Percentiles rank a stretch among this genome's conserved stretches.
phyloP scores from a whole-genome alignment of 2,329 filamentous ascomycete species.

The Neospermospora avenae region DNA sequence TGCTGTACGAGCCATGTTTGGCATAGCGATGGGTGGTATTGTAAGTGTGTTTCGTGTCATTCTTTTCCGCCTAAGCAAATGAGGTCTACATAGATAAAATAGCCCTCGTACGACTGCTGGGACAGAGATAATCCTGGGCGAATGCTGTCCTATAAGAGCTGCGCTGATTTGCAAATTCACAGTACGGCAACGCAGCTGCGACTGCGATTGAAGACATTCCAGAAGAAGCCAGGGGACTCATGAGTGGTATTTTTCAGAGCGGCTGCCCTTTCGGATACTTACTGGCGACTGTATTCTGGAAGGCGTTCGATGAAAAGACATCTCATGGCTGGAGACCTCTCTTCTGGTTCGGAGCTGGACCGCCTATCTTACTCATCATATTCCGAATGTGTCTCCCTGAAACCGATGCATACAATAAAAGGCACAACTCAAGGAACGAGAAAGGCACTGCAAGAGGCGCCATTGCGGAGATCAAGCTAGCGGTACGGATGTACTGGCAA shows the following conservation, averaged over 20 bases:
- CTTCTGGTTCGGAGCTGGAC: constrained; percentile 84
- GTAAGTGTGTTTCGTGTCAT: neutral
- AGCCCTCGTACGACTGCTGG: too few species aligned
- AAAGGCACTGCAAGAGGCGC: constrained; percentile 64
- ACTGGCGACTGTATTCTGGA: constrained; percentile 64
- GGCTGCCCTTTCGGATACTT: constrained; percentile 81
- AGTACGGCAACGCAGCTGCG: constrained; percentile 75
- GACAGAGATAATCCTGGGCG: neutral
- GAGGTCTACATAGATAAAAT: too few species aligned
- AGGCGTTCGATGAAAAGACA: constrained; percentile 72
- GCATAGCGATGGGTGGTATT: constrained; percentile 73
- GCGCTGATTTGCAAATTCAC: neutral
- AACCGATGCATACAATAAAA: constrained; percentile 68
- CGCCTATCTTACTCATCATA: constrained; percentile 75
- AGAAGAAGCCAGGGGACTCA: constrained; percentile 60
- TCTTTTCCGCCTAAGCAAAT: too few species aligned
- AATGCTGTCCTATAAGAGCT: neutral
- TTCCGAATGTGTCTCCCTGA: constrained; percentile 78
- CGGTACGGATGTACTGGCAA: constrained; percentile 75
- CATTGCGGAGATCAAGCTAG: constrained; percentile 72
- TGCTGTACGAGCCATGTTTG: constrained; percentile 71
- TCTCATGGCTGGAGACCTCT: constrained; percentile 78
- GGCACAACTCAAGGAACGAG: constrained; percentile 59
- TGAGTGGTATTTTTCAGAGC: constrained; percentile 80
- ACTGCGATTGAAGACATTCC: constrained; percentile 66